Evolutionary conservation across 2,329 filamentous ascomycete species (phyloP), one percentile per base, ranked within the genome.

Genomic region (Fusarium foetens): DNA sequence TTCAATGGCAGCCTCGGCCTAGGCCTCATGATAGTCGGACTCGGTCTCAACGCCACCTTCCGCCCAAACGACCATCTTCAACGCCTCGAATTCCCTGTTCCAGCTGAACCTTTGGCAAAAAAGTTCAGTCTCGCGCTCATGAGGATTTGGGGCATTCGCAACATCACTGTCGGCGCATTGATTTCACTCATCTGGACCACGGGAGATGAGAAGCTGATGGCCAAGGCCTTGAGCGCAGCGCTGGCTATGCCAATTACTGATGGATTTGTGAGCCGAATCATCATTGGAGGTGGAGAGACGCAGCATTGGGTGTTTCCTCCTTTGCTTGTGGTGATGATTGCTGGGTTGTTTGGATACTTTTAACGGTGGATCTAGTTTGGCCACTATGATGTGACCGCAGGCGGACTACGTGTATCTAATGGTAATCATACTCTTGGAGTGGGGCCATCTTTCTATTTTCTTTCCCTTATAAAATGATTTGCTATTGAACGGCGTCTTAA

Each of bases 271-370:
- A 68, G 58, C 7, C 53, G 58, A 1, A 29, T 48, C 4, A 3
- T 69, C 2, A 68, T 36, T 6, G 66, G 58, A 0, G 64, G 66
- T 1, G 66, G 66, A 0, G 66, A 68, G 39, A 27, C 59, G 2
- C 66, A 64, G 23, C 66, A 69, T 17, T 69, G 66, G 66, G n/a
- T 64, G 6, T 58, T 69, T 23, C 66, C 66, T 1, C 66, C 66
- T 21, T 4, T 69, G 13, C 38, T 69, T 6, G 25, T 23, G 12
- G 31, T 64, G 3, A 36, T 69, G 36, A 43, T 17, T 13, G 65
- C 51, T 43, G 51, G 58, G 1, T 13, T 69, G 6, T 58, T 63
- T 21, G 64, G 64, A 5, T 68, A n/a, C 21, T 68, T 51, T 46
- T 68, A 35, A 48, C 12, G 19, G 21, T n/a, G 21, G 38, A 19